Evolutionary conservation across 305 asterid genomes (phyloP).

Genomic region (Rubia peregrina): DNA sequence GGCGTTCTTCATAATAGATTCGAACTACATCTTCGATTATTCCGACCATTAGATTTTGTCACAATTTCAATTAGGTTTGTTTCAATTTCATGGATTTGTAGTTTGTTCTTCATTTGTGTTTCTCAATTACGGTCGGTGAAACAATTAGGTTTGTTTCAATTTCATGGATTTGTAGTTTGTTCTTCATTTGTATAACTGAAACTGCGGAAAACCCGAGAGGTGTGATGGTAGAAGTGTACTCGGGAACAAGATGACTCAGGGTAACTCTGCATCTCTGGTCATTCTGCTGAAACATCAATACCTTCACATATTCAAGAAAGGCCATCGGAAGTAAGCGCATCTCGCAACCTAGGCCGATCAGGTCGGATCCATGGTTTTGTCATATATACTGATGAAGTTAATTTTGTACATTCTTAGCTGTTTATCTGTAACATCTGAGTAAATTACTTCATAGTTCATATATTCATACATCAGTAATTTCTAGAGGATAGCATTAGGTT

Average conservation of each 20-base stretch:
- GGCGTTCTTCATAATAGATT: no score
- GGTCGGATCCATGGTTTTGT: conserved; percentile 19
- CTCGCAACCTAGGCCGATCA: conserved; percentile 13
- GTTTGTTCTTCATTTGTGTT: no score
- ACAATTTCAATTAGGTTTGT: no score
- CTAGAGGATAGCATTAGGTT: no score
- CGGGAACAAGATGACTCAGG: conserved; percentile 41
- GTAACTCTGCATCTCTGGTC: conserved; percentile 35
- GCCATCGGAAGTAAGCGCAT: conserved; percentile 8
- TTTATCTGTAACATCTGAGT: background rate
- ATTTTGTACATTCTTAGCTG: background rate
- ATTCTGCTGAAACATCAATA: conserved; percentile 30
- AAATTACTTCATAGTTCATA: background rate
- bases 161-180: no score
- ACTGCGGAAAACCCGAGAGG: conserved; percentile 26
- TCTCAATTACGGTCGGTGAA: no score
- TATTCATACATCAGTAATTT: no score
- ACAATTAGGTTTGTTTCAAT: no score
- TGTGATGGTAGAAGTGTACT: conserved; percentile 33
- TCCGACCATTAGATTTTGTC: no score
- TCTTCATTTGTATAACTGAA: no score
- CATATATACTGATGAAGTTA: conserved; percentile 17
- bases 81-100: no score
- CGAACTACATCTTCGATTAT: no score
- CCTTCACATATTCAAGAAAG: conserved; percentile 21